A percentile compares a stretch with the other conserved stretches of the same genome.
These are phyloP conservation scores for Fusarium scirpi DNA, from an alignment of 2,329 filamentous ascomycete genomes.

Conservation along the genomic window DNA sequence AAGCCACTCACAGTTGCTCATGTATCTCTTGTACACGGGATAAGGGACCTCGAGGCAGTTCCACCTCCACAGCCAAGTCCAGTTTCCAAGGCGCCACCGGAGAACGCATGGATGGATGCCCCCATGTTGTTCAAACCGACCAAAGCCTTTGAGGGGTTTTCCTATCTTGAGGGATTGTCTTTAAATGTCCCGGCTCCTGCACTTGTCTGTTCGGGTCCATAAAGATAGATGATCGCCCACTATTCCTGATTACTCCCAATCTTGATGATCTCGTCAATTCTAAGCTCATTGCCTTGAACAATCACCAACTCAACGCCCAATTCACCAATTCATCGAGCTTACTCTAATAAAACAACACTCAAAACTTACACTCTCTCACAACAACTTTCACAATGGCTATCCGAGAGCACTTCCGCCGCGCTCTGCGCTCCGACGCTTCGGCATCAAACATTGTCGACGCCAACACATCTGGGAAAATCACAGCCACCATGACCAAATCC, in stretches of 20 bases:
- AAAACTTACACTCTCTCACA: slow-evolving; percentile 1
- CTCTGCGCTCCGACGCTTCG: slow-evolving; percentile 52
- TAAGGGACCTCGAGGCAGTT: slow-evolving; percentile 26
- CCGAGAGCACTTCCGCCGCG: slow-evolving; percentile 57
- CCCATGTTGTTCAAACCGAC: slow-evolving; percentile 42
- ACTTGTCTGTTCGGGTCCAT: slow-evolving; percentile 21
- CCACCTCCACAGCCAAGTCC: slow-evolving; percentile 41
- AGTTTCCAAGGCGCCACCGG: slow-evolving; percentile 41
- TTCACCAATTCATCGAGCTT: slow-evolving; percentile 8
- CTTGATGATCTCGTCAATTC: slow-evolving; percentile 23
- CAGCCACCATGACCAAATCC: slow-evolving; percentile 47
- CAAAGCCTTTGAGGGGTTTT: slow-evolving; percentile 47
- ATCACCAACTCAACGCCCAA: slow-evolving; percentile 2
- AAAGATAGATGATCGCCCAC: slow-evolving; percentile 26
- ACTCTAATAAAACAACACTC: slow-evolving; percentile 2
- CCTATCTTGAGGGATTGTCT: slow-evolving; percentile 39
- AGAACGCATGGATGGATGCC: slow-evolving; percentile 37
- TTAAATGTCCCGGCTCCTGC: slow-evolving; percentile 40
- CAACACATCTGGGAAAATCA: slow-evolving; percentile 47
- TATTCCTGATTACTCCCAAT: slow-evolving; percentile 7
- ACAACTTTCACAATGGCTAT: slow-evolving; percentile 54
- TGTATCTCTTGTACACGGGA: slow-evolving; percentile 34
- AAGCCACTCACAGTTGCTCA: slow-evolving; percentile 6
- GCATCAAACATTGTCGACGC: slow-evolving; percentile 51
- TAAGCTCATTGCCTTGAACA: slow-evolving; percentile 14